Base-by-base conservation (phyloP, 2,329 filamentous ascomycete genomes). In the Colletotrichum camelliae region DNA sequence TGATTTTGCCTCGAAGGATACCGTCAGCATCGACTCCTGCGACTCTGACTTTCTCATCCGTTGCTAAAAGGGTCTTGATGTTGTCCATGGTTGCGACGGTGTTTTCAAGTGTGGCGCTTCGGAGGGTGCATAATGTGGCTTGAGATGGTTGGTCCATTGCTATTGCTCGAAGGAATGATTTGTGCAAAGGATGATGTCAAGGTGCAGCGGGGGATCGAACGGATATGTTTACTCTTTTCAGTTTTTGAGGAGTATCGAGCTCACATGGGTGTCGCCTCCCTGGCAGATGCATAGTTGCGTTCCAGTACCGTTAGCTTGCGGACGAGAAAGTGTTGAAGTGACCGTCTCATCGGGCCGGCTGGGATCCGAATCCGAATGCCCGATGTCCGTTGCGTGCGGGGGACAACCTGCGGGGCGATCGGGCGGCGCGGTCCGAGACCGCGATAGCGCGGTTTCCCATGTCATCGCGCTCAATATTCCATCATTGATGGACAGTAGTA, bases 11-110 rank as follows among this genome's bases (percentile, higher is more conserved):
- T 43, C 94, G 93, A 67, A 96, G 86, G 68, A 94, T 89, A 72
- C 94, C 94, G 81, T 96, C 94, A 65, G 94, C 92, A 82, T 96
- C 94, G 68, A 95, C 85, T 27, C 94, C 94, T 6, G 94, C 94
- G 39, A 96, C 88, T 55, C 79, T 80, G 74, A 80, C 77, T 29
- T 79, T 78, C 8, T 68, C 76, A 37, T 80, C 79, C 12, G 77
- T 70, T 39, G 52, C 52, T 27, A 57, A 10, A 8, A 57, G 16
- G 0, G 21, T 24, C 52, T 57, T 21, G 1, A 57, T 57, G 15
- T 57, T 27, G 24, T 27, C 52, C 24, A 5, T 18, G 21, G 52
- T 24, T 57, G 24, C 52, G 1, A 27, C 7, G 21, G 24, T 15
- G 21, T 1, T 10, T 7, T 8, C 52, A 29, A 29, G 4, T 57